Evolutionary conservation across 2,329 filamentous ascomycete species (phyloP).

Genomic region (Monascus ruber): DNA sequence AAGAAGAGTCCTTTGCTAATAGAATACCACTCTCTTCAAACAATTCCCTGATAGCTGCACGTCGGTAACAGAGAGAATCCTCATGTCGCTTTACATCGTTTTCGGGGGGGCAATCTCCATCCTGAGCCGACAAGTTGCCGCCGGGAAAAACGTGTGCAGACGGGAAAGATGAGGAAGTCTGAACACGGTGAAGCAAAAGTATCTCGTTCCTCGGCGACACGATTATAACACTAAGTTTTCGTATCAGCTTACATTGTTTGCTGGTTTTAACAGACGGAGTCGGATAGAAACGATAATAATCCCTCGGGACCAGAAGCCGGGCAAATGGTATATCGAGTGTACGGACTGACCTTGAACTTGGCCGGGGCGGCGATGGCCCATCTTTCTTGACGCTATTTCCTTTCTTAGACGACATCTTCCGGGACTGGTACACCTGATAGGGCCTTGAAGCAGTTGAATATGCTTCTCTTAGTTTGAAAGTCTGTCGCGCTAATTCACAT

Average conservation of each 20-base stretch:
- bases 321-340: too few species aligned
- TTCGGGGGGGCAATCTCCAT: conserved; percentile 47
- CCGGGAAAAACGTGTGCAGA: conserved; percentile 94
- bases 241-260: too few species aligned
- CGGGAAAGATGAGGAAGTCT: conserved; percentile 71
- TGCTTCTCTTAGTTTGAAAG: not conserved
- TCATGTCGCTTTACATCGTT: conserved; percentile 49
- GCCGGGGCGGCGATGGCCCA: conserved; percentile 40
- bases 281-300: too few species aligned
- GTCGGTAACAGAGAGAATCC: conserved; percentile 63
- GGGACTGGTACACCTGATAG: not conserved
- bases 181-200: conserved; percentile 74
- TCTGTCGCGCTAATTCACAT: not conserved
- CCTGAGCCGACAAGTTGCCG: conserved; percentile 66
- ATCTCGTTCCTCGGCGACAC: conserved; percentile 80
- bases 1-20: conserved; percentile 43
- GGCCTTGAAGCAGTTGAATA: not conserved
- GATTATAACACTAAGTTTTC: conserved; percentile 56
- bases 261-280: too few species aligned
- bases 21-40: conserved; percentile 93
- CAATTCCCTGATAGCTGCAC: conserved; percentile 77
- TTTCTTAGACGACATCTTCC: conserved; percentile 13
- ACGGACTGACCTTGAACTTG: conserved; percentile 50
- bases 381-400: conserved; percentile 19
- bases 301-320: too few species aligned